phyloP scores from a whole-genome alignment of 768 basidiomycete genomes.

The Gymnopilus junonius region DNA sequence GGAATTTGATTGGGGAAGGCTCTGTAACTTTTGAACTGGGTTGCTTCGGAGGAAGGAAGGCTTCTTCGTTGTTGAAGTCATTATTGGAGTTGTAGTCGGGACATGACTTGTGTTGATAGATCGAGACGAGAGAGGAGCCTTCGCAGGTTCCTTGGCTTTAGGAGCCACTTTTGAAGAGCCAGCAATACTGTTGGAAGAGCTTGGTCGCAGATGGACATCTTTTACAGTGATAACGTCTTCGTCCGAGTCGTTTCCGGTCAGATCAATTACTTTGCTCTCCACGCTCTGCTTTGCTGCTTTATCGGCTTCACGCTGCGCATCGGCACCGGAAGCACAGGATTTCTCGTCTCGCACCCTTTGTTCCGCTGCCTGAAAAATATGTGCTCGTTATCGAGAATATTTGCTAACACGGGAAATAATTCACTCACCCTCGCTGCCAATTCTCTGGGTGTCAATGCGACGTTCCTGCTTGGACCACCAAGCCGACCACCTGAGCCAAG shows the following conservation, averaged over 20 bases:
- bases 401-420: not conserved
- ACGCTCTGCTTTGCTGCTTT: slow-evolving; percentile 74
- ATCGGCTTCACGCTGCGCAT: slow-evolving; percentile 61
- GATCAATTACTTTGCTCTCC: slow-evolving; percentile 61
- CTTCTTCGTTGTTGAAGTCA: not conserved
- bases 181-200: slow-evolving; percentile 10
- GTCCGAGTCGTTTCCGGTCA: slow-evolving; percentile 51
- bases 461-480: slow-evolving; percentile 45
- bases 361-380: slow-evolving; percentile 76
- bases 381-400: slow-evolving; percentile 1
- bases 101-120: not conserved
- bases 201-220: slow-evolving; percentile 20
- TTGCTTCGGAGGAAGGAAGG: not conserved
- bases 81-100: slow-evolving; percentile 3
- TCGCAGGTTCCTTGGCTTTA: not conserved
- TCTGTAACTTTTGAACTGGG: not conserved
- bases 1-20: not conserved
- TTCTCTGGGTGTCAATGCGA: slow-evolving; percentile 65
- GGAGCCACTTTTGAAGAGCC: slow-evolving; percentile 24
- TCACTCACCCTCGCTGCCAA: slow-evolving; percentile 67
- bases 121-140: not conserved
- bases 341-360: slow-evolving; percentile 75
- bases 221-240: slow-evolving; percentile 36
- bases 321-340: slow-evolving; percentile 68
- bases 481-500: slow-evolving; percentile 62